Conservation (phyloP, 352 stramenopile species). For the Globisporangium echinulatum region DNA sequence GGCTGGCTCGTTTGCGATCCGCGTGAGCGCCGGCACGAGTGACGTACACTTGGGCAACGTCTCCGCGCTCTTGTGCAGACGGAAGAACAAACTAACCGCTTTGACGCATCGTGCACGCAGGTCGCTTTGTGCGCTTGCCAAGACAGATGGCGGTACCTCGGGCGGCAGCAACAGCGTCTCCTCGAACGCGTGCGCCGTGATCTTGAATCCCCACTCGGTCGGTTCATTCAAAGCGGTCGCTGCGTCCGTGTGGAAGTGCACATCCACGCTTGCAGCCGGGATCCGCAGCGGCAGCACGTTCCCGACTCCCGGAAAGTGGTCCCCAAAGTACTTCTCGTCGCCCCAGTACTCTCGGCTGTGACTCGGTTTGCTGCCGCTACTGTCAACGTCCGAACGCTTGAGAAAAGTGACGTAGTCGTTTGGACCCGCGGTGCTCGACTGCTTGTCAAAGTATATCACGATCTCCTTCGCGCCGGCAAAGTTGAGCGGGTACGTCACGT, state of each 20-base stretch:
- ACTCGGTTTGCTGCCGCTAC: slow-evolving; percentile 6
- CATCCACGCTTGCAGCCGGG: slow-evolving; percentile 47
- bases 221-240: slow-evolving; percentile 18
- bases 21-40: slow-evolving; percentile 27
- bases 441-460: slow-evolving; percentile 74
- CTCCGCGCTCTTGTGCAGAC: slow-evolving; percentile 12
- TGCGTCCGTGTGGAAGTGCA: slow-evolving; percentile 63
- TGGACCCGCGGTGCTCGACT: slow-evolving; percentile 51
- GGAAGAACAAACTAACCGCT: slow-evolving; percentile 28
- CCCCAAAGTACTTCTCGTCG: slow-evolving; percentile 68
- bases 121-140: slow-evolving; percentile 39
- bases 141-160: slow-evolving; percentile 40
- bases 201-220: slow-evolving; percentile 78
- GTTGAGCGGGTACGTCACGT: slow-evolving; percentile 51
- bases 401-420: slow-evolving; percentile 83
- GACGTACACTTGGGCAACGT: slow-evolving; percentile 11
- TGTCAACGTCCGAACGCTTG: slow-evolving; percentile 27
- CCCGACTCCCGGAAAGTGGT: slow-evolving; percentile 62
- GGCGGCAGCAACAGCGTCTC: slow-evolving; percentile 40
- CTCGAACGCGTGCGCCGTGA: slow-evolving; percentile 64
- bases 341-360: slow-evolving; percentile 41
- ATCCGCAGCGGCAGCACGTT: slow-evolving; percentile 54
- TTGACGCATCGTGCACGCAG: slow-evolving; percentile 57
- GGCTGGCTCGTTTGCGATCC: slow-evolving; percentile 37
- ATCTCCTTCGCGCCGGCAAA: slow-evolving; percentile 71